Conservation (phyloP, 2,329 filamentous ascomycete species). For the Aspergillus melleus region DNA sequence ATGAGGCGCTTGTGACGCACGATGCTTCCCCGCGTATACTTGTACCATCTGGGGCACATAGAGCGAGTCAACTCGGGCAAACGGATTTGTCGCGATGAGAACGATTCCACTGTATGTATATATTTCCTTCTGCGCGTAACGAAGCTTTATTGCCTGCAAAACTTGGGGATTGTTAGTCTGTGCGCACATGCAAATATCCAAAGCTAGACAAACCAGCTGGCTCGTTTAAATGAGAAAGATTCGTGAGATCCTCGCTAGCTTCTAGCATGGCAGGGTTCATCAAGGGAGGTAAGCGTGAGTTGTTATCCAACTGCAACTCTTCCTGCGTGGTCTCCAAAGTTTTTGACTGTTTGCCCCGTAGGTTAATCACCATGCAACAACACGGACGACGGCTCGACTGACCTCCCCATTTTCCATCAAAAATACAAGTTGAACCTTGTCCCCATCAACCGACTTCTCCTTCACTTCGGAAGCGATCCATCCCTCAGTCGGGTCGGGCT, state of each 20-base stretch:
- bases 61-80: conserved; percentile 93
- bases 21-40: conserved; percentile 94
- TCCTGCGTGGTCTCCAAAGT: conserved; percentile 73
- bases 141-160: conserved; percentile 92
- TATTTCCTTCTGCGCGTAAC: conserved; percentile 97
- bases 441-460: conserved; percentile 78
- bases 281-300: conserved; percentile 78
- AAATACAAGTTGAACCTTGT: conserved; percentile 86
- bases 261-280: conserved; percentile 99
- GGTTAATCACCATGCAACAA: conserved; percentile 1
- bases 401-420: conserved; percentile 92
- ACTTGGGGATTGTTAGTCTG: conserved; percentile 56
- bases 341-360: conserved; percentile 61
- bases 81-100: conserved; percentile 96
- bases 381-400: not conserved
- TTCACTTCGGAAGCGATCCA: conserved; percentile 96
- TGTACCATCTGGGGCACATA: conserved; percentile 99
- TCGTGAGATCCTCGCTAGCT: conserved; percentile 96
- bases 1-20: conserved; percentile 95
- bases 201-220: conserved; percentile 71
- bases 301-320: conserved; percentile 74
- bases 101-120: conserved; percentile 99
- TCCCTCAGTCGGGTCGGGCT: conserved; percentile 92
- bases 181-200: conserved; percentile 4
- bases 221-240: conserved; percentile 96